A percentile compares a stretch with the other conserved stretches of the same genome.
These are phyloP conservation scores for Populus deltoides DNA, from an alignment of 345 rosid species.

Conservation along the genomic window DNA sequence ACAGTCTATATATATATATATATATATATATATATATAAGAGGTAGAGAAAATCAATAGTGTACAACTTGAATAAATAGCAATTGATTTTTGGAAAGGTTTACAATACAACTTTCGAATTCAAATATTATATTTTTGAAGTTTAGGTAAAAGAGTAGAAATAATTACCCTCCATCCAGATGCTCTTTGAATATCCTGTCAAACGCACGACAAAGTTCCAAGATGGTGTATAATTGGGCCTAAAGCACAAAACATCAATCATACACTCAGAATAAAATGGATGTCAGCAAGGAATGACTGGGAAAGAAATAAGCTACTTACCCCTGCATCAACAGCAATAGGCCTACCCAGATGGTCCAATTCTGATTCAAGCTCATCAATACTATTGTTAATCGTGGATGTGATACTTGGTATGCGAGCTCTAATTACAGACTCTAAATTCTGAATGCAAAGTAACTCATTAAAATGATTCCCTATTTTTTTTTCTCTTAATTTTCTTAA, in stretches of 20 bases:
- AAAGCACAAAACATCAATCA: not conserved
- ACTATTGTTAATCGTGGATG: conserved; percentile 80
- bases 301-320: conserved; percentile 37
- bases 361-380: conserved; percentile 90
- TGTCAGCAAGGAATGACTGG: not conserved
- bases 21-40: not conserved
- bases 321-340: conserved; percentile 91
- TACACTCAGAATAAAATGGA: not conserved
- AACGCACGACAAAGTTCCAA: conserved; percentile 45
- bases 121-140: not conserved
- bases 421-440: conserved; percentile 86
- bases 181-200: conserved; percentile 40
- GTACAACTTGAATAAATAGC: not conserved
- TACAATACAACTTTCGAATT: not conserved
- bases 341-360: conserved; percentile 82
- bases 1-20: too few relatives aligned
- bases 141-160: not conserved
- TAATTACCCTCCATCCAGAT: conserved; percentile 43
- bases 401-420: conserved; percentile 81
- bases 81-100: not conserved
- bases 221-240: conserved; percentile 40
- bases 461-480: conserved; percentile 2
- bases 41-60: not conserved
- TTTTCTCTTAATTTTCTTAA: not conserved
- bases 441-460: conserved; percentile 41